Base-by-base conservation (phyloP, 2,329 filamentous ascomycete species). In the Diaporthe amygdali region DNA sequence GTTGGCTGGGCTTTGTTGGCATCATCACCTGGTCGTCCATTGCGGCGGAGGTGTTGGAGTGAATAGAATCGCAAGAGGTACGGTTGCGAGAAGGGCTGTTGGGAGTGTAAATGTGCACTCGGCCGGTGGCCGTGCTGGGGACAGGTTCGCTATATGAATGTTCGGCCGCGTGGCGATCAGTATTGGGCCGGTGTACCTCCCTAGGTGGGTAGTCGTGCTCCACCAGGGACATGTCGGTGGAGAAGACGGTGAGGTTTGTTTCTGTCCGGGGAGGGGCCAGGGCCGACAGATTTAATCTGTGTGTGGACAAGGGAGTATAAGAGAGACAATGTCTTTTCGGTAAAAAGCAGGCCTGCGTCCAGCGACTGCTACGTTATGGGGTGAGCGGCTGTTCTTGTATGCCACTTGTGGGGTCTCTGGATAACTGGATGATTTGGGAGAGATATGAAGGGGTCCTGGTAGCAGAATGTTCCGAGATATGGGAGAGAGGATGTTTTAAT, bases 21-120 rank as follows among this genome's bases (percentile, higher is more conserved):
- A 69, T 73, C 68, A 73, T 73, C n/a, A 71, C 72, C 39, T 72
- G 61, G 47, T 67, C 66, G 34, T 66, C 66, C 72, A 73, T 73
- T 54, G 72, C 71, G 73, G 74, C 73, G 71, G 72, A 75, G 54
- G 71, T 73, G 73, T 70, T 66, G 66, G 76, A 73, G 51, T 75
- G 75, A 34, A 72, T 46, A 47, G 73, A 72, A 72, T 75, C 75
- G 52, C 73, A 72, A 39, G 72, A 69, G n/a, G 72, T 67, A 56
- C 72, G 70, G 55, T 39, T 39, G 32, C 41, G 37, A 7, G 49
- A 52, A 25, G 69, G 47, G 41, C 17, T 56, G 46, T 51, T 49
- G 63, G 47, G 5, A 20, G 51, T 47, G 72, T 37, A 39, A 32
- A 70, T 39, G 15, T 72, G 61, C 5, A 30, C 56, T 56, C 66